Conservation (phyloP, 805 yeast genomes). For the Kodamaea neixiangensis region DNA sequence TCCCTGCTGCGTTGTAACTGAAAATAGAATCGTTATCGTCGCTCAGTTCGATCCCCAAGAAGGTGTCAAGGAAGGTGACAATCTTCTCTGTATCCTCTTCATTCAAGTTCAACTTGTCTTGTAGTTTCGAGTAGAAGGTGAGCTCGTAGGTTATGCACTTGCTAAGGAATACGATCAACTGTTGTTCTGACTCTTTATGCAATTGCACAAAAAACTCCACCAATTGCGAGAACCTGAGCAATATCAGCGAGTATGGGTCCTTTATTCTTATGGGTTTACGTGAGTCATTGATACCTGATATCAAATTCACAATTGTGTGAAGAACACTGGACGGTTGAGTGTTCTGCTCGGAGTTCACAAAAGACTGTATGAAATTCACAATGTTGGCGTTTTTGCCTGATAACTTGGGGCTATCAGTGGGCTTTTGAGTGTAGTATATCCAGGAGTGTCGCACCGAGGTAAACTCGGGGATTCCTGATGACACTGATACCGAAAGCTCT, state of each 20-base stretch:
- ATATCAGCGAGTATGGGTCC: constrained; percentile 18
- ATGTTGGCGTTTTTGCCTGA: constrained; percentile 2
- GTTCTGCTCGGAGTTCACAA: neutral
- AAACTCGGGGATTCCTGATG: neutral
- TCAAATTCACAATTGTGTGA: constrained; percentile 5
- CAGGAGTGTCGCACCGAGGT: constrained; percentile 1
- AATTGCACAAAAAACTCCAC: constrained; percentile 19
- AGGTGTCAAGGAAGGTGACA: constrained; percentile 21
- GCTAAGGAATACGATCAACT: constrained; percentile 18
- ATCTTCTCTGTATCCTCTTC: constrained; percentile 25
- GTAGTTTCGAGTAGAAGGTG: constrained; percentile 17
- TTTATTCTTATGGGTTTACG: constrained; percentile 18
- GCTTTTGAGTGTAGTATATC: constrained; percentile 8
- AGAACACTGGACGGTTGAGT: constrained; percentile 1
- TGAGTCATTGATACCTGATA: constrained; percentile 8
- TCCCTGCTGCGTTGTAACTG: constrained; percentile 16
- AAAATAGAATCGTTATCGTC: constrained; percentile 21
- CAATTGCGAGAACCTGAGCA: constrained; percentile 17
- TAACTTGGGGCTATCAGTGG: neutral
- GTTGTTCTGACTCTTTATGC: constrained; percentile 19
- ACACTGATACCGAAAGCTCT: constrained; percentile 13
- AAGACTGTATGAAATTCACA: constrained; percentile 9
- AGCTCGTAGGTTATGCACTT: constrained; percentile 23
- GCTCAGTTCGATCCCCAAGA: constrained; percentile 13
- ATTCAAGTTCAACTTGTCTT: constrained; percentile 17